Evolutionary conservation across 805 yeast species (phyloP), one percentile per base, ranked within the genome.

Genomic region (Schizosaccharomyces japonicus): DNA sequence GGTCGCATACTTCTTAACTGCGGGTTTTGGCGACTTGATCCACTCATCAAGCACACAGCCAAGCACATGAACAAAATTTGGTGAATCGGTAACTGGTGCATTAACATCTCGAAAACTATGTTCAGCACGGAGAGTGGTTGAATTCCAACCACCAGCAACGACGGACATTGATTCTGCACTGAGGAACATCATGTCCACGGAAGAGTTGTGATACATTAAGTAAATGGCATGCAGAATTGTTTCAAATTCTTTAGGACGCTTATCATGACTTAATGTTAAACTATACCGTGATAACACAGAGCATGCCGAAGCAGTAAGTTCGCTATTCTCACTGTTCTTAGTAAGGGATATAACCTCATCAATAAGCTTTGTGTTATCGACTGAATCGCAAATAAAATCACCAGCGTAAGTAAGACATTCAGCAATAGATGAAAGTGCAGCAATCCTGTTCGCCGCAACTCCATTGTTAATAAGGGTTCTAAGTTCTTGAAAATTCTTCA

Each of bases 81-180:
- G 6, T 30, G 6, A 7, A 21, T 15, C n/a, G 31, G 47, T 8
- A 30, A 52, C 25, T 23, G 13, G 27, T 7, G 8, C 15, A 6
- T 39, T 17, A 1, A 28, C 19, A 11, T 65, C 70, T 47, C 65
- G 70, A 19, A 80, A 64, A 55, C 80, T 92, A 44, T 75, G 55
- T 11, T 68, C 63, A 42, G 70, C 67, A 26, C 58, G 56, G 52
- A 83, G 60, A 11, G 69, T 66, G 27, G 63, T 66, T 1, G 94
- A 76, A 2, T 67, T 59, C 90, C 93, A 79, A 0, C 94, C 94
- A 17, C 75, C 69, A 0, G 81, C 76, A 4, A 79, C 55, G 11
- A 81, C 66, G 25, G 80, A 67, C 17, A 85, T 61, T 0, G 94
- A 84, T 57, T 87, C 96, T 48, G 96, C 95, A 44, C 77, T 69